Evolutionary conservation across 1,139 yeast genomes (phyloP).

Genomic region (Candida tunisiensis): DNA sequence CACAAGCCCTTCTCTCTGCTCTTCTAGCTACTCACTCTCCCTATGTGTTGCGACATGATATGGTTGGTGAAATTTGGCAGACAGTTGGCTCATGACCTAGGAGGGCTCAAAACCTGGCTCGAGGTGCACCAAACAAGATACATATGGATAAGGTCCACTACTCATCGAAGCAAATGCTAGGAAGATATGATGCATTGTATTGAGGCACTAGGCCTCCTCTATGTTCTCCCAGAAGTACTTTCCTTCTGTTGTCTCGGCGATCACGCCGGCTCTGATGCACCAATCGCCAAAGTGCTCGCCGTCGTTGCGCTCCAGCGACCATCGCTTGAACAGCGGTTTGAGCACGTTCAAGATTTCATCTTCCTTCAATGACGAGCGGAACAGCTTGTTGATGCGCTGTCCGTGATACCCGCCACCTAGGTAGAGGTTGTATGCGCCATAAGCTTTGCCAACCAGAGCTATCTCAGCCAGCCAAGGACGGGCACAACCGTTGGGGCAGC

Average conservation of each 20-base stretch:
- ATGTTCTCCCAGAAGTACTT: constrained; percentile 89
- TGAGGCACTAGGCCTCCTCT: constrained; percentile 37
- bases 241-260: constrained; percentile 82
- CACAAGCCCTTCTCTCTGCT: no score
- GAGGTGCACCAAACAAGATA: no score
- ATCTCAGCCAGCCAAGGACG: constrained; percentile 97
- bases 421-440: constrained; percentile 84
- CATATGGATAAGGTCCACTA: no score
- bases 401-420: constrained; percentile 97
- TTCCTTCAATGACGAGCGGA: constrained; percentile 77
- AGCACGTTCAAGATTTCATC: constrained; percentile 67
- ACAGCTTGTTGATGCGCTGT: constrained; percentile 80
- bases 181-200: no score
- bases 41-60: no score
- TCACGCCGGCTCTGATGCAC: constrained; percentile 69
- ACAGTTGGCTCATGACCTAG: no score
- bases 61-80: no score
- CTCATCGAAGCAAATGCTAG: no score
- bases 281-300: constrained; percentile 96
- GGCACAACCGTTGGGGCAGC: constrained; percentile 98
- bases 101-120: no score
- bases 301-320: constrained; percentile 83
- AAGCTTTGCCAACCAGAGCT: constrained; percentile 91
- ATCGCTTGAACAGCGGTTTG: constrained; percentile 78
- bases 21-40: no score